Conservation (phyloP, 2,329 filamentous ascomycete genomes). For the Rosellinia necatrix region DNA sequence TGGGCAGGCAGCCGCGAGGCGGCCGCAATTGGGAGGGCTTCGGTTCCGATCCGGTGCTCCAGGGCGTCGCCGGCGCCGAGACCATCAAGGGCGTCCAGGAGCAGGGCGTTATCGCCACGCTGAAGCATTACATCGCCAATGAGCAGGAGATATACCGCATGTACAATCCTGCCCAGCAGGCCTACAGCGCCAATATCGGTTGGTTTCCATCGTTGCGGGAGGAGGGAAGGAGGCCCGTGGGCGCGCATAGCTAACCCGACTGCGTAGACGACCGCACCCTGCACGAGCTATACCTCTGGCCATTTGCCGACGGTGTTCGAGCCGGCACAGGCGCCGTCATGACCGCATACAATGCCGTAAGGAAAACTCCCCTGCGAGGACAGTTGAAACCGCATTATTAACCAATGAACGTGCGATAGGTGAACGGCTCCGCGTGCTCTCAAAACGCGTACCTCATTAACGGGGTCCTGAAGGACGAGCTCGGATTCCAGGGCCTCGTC, state of each 20-base stretch:
- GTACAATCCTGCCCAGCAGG: conserved; percentile 56
- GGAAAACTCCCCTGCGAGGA: background rate
- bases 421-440: conserved; percentile 69
- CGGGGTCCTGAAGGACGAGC: conserved; percentile 72
- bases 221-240: background rate
- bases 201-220: conserved; percentile 44
- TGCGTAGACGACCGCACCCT: conserved; percentile 44
- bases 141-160: conserved; percentile 59
- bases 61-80: conserved; percentile 54
- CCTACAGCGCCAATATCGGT: conserved; percentile 69
- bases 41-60: conserved; percentile 69
- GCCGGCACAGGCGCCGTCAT: conserved; percentile 81
- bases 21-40: conserved; percentile 80
- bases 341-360: conserved; percentile 75
- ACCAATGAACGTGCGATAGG: conserved; percentile 41
- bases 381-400: background rate
- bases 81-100: conserved; percentile 62
- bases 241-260: conserved; percentile 2
- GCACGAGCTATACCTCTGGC: conserved; percentile 80
- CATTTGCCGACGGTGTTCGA: conserved; percentile 75
- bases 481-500: conserved; percentile 73
- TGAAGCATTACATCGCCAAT: conserved; percentile 64
- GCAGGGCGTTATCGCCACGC: conserved; percentile 58
- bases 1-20: conserved; percentile 73
- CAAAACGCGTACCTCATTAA: conserved; percentile 73